Base-by-base conservation (phyloP, 2,329 filamentous ascomycete species). In the Knufia fluminis region DNA sequence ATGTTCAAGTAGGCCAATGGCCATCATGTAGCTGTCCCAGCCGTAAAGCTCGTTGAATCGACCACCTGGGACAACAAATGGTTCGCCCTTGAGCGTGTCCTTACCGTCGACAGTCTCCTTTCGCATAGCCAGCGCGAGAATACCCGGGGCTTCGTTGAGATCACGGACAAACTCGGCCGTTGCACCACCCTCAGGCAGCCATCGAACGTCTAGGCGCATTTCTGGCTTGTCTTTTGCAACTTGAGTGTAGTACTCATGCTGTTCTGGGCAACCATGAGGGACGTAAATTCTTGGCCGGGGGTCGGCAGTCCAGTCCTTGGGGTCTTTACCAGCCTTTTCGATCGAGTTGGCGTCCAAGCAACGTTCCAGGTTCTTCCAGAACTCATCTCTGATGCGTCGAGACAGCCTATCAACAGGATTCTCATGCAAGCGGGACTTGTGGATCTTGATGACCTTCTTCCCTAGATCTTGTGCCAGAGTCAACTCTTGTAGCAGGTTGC, bases 11-110 rank as follows among this genome's bases (percentile, higher is more conserved):
- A 98, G 76, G 16, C 92, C 92, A 2, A 97, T 74, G 3, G 91
- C 92, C 66, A 91, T 87, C 89, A 98, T 97, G 72, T 97, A 98
- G 65, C 89, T 96, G 68, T 98, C 92, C 92, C 92, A 98, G 41
- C 91, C 91, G 64, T 98, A 98, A 19, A 98, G 71, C 67, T 98
- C 92, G 68, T 98, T 98, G 80, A 98, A 98, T 24, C 92, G 81
- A 20, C 92, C 92, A 52, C 92, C 92, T 0, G 92, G 92, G 2
- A 98, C 92, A n/a, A 97, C 89, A 60, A 97, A 98, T 0, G 92
- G 91, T 51, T 94, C 75, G 2, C 92, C 92, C 31, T 77, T 76
- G 35, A 94, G 71, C 2, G 84, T 84, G 54, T 78, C 80, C 63
- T 85, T 75, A 33, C 83, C 83, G 2, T 85, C 85, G 20, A 71